Evolutionary conservation across 805 yeast genomes (phyloP).

Genomic region (Zygosaccharomyces lentus): DNA sequence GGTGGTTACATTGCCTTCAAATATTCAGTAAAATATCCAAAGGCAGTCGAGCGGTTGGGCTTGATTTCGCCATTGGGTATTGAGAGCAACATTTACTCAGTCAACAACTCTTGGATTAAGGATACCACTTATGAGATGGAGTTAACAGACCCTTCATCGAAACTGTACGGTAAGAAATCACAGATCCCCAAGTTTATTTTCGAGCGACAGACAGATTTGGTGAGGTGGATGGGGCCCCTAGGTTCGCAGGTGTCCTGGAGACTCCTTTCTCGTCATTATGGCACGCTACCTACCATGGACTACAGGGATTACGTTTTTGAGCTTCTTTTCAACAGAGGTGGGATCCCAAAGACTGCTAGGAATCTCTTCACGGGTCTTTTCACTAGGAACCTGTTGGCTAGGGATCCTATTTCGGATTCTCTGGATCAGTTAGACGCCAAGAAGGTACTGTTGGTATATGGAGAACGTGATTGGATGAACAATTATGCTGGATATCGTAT

Average conservation of each 20-base stretch:
- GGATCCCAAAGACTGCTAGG: constrained; percentile 23
- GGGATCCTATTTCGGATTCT: constrained; percentile 62
- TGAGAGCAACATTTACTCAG: constrained; percentile 61
- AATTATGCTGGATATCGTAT: constrained; percentile 44
- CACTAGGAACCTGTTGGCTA: constrained; percentile 44
- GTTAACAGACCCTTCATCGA: constrained; percentile 43
- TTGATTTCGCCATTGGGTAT: constrained; percentile 76
- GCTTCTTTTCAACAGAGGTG: constrained; percentile 21
- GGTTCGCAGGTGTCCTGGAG: constrained; percentile 39
- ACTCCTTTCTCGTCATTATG: constrained; percentile 32
- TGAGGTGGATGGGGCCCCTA: constrained; percentile 44
- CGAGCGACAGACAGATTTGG: constrained; percentile 41
- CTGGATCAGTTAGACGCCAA: constrained; percentile 36
- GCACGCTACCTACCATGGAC: constrained; percentile 26
- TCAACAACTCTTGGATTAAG: constrained; percentile 34
- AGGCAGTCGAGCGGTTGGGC: constrained; percentile 48
- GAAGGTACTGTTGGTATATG: constrained; percentile 49
- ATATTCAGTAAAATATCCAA: constrained; percentile 57
- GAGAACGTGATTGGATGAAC: constrained; percentile 74
- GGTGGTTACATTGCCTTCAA: constrained; percentile 72
- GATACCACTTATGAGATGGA: constrained; percentile 22
- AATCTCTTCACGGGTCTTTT: constrained; percentile 31
- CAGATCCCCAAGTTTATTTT: constrained; percentile 33
- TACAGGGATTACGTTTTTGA: constrained; percentile 28
- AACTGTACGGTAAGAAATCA: constrained; percentile 29